Evolutionary conservation across 1,139 yeast genomes (phyloP), one percentile per base, ranked within the genome.

Genomic region (Debaryomyces nepalensis): DNA sequence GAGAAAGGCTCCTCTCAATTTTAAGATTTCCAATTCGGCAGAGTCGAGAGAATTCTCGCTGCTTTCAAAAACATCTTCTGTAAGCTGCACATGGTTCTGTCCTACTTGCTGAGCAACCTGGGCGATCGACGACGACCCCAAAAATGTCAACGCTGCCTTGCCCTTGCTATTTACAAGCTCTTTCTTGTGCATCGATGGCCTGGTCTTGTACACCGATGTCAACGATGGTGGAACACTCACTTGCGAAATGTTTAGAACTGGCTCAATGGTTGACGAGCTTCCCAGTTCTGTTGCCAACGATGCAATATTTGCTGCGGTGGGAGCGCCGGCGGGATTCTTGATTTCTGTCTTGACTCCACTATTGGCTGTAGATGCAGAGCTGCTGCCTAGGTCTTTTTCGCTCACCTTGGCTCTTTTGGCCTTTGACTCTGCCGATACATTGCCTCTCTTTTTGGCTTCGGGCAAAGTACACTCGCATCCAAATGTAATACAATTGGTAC

Each of bases 401-500:
- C 20, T 31, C 11, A 10, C 15, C 23, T 32, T 36, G 15, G 12
- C 36, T 34, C 59, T 53, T 46, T 63, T 61, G 22, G 53, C 48
- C 44, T 61, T 58, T 9, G 62, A 51, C 19, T 62, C 64, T 1
- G 47, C 59, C 2, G 61, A 46, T 19, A 59, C 55, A 39, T 58
- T 63, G 18, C 74, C 74, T 55, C 79, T 57, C 56, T 74, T 68
- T 57, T 75, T 76, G 19, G 74, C 75, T 42, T 81, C 87, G 1
- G 89, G 89, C 38, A 83, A 70, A 26, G 71, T 68, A 64, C 91
- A 84, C 48, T 82, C 89, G 58, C 88, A 82, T 2, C 87, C 87
- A 64, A 84, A 84, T 1, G 90, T 86, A 38, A 82, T 75, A 58
- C 91, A 84, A 59, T 84, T 84, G 22, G 90, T 82, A 57, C 91